A percentile compares a stretch with the other conserved stretches of the same genome.
Evolutionary conservation across 1,139 yeast genomes (phyloP).

Genomic region (Wickerhamomyces sp.): DNA sequence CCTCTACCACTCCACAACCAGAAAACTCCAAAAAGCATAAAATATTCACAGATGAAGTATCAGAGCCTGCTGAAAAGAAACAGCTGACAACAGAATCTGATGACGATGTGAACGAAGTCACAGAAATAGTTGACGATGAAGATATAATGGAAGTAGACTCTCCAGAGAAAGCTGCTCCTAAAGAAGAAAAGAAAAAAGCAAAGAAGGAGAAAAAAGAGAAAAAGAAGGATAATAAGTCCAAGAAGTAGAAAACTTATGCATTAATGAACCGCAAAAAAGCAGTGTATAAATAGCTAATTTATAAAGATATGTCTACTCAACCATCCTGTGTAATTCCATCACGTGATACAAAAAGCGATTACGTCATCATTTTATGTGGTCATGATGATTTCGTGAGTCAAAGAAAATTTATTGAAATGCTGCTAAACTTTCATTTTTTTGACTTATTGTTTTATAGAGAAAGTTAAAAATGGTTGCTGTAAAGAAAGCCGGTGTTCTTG

Average conservation of each 20-base stretch:
- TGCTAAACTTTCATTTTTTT: too few relatives aligned
- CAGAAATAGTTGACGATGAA: constrained; percentile 26
- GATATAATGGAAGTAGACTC: constrained; percentile 16
- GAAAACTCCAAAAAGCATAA: constrained; percentile 16
- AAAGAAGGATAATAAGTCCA: constrained; percentile 3
- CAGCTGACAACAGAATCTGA: constrained; percentile 1
- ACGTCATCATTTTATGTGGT: not conserved
- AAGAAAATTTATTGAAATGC: too few relatives aligned
- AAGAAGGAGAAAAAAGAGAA: constrained; percentile 3
- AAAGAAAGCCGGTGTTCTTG: constrained; percentile 71
- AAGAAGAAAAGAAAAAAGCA: constrained; percentile 18
- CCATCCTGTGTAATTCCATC: too few relatives aligned
- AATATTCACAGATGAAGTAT: constrained; percentile 15
- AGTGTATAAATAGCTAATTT: not conserved
- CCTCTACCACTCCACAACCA: constrained; percentile 7
- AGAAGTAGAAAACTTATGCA: too few relatives aligned
- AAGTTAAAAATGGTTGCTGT: constrained; percentile 11
- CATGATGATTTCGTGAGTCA: too few relatives aligned
- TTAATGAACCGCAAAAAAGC: constrained; percentile 11
- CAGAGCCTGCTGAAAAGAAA: constrained; percentile 1
- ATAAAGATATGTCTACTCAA: too few relatives aligned
- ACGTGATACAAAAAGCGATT: not conserved
- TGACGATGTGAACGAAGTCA: constrained; percentile 27
- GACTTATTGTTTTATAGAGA: too few relatives aligned
- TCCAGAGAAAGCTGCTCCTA: constrained; percentile 22